These are phyloP conservation scores for Helotiales sp. DNA, from an alignment of 2,329 filamentous ascomycete genomes.

Conservation along the genomic window DNA sequence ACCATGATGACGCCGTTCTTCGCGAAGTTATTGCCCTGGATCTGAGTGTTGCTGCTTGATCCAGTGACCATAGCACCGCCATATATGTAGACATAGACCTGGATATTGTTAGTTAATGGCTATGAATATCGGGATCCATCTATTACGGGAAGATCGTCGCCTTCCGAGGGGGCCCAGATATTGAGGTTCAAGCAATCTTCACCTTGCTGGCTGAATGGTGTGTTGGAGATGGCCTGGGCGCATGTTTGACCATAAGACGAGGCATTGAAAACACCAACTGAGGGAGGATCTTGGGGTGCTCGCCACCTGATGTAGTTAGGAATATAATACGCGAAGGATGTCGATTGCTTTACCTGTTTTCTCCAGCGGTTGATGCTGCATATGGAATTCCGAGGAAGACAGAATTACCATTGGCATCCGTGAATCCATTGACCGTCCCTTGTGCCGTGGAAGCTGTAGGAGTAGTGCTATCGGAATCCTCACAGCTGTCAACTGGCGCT, in stretches of 20 bases:
- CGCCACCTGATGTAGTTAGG: slow-evolving; percentile 36
- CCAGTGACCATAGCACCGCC: slow-evolving; percentile 47
- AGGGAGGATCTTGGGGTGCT: slow-evolving; percentile 39
- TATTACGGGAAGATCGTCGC: slow-evolving; percentile 36
- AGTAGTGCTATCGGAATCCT: neutral
- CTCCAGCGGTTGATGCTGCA: slow-evolving; percentile 48
- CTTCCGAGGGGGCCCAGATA: slow-evolving; percentile 43
- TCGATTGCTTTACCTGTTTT: slow-evolving; percentile 42
- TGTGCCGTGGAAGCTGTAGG: slow-evolving; percentile 37
- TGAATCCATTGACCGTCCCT: slow-evolving; percentile 45
- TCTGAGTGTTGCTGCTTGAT: slow-evolving; percentile 47
- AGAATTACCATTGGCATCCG: slow-evolving; percentile 43
- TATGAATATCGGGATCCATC: neutral
- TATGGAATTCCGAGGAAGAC: slow-evolving; percentile 49
- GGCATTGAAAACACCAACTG: slow-evolving; percentile 32
- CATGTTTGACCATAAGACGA: slow-evolving; percentile 34
- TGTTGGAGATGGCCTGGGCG: slow-evolving; percentile 38
- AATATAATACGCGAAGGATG: neutral
- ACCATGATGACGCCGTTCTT: slow-evolving; percentile 44
- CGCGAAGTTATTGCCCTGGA: slow-evolving; percentile 26
- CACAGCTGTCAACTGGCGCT: neutral
- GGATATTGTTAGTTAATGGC: neutral
- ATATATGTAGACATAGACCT: slow-evolving; percentile 45
- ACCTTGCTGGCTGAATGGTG: slow-evolving; percentile 37
- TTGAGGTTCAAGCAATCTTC: slow-evolving; percentile 53